Conservation (phyloP, 2,329 filamentous ascomycete genomes). For the Pestalotiopsis sp. region DNA sequence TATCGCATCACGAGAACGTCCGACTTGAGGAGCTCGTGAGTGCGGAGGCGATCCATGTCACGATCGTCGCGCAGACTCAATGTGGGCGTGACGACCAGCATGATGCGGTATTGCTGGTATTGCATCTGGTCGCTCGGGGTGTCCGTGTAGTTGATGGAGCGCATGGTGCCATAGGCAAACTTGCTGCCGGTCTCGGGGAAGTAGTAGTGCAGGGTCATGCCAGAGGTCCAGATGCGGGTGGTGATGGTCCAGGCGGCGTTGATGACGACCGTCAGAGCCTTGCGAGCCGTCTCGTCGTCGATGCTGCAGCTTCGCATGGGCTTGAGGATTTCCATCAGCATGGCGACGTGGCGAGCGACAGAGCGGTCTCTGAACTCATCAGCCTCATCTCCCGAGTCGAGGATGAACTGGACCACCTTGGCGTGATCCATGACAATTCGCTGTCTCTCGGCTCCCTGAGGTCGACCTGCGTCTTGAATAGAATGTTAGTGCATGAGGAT, state of each 20-base stretch:
- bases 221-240: conserved; percentile 31
- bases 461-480: conserved; percentile 8
- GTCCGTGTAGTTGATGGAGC: conserved; percentile 23
- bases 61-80: conserved; percentile 31
- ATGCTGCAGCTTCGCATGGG: conserved; percentile 25
- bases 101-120: conserved; percentile 27
- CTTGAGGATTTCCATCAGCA: conserved; percentile 27
- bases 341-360: conserved; percentile 24
- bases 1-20: conserved; percentile 35
- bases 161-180: conserved; percentile 29
- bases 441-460: conserved; percentile 19
- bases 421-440: conserved; percentile 33
- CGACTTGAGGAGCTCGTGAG: conserved; percentile 28
- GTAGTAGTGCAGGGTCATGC: conserved; percentile 32
- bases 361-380: conserved; percentile 22
- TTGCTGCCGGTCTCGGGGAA: conserved; percentile 32
- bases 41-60: conserved; percentile 20
- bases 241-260: conserved; percentile 29
- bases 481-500: neutral
- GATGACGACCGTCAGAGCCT: conserved; percentile 25
- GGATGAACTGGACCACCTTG: conserved; percentile 25
- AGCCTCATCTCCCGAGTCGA: conserved; percentile 13
- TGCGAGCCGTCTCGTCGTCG: conserved; percentile 20
- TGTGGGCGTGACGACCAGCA: conserved; percentile 29
- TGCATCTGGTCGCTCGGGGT: conserved; percentile 24